Percentiles rank a stretch among this genome's conserved stretches.
Evolutionary conservation across 495 filamentous ascomycete species (phyloP).

Genomic region (Xanthoparmelia taractica): DNA sequence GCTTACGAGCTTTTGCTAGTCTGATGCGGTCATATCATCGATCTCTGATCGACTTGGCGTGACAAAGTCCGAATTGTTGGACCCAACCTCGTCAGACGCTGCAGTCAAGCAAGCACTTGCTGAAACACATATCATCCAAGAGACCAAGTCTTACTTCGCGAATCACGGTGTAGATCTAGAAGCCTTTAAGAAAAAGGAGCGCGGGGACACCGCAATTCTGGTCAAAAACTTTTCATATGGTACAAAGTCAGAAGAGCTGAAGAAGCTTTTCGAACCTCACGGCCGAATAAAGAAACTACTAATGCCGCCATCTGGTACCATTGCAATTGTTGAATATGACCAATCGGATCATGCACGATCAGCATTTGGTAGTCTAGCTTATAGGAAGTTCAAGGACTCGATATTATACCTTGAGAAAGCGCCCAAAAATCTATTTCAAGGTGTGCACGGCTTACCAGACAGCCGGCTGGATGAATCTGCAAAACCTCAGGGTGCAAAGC

Average conservation of each 20-base stretch:
- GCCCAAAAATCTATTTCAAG: constrained; percentile 67
- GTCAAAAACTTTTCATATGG: constrained; percentile 92
- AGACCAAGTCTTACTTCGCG: constrained; percentile 84
- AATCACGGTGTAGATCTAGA: constrained; percentile 83
- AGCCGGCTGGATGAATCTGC: constrained; percentile 24
- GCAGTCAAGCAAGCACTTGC: constrained; percentile 95
- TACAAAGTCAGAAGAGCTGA: constrained; percentile 52
- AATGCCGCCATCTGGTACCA: constrained; percentile 87
- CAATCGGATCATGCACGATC: constrained; percentile 67
- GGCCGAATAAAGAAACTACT: constrained; percentile 69
- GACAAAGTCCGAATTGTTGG: constrained; percentile 80
- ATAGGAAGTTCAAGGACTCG: constrained; percentile 82
- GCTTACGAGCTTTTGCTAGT: constrained; percentile 37
- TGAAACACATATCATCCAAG: constrained; percentile 92
- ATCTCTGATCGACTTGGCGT: constrained; percentile 80
- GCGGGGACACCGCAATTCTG: constrained; percentile 80
- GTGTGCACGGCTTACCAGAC: constrained; percentile 21
- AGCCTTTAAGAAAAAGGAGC: constrained; percentile 72
- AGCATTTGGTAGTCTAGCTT: constrained; percentile 76
- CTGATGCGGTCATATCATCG: constrained; percentile 87
- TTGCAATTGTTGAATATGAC: constrained; percentile 83
- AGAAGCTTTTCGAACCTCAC: constrained; percentile 42
- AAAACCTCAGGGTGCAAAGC: constrained; percentile 39
- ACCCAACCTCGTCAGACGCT: constrained; percentile 87
- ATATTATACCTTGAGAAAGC: constrained; percentile 91